Conservation (phyloP, 257 asterid species). For the Leonotis leonurus region DNA sequence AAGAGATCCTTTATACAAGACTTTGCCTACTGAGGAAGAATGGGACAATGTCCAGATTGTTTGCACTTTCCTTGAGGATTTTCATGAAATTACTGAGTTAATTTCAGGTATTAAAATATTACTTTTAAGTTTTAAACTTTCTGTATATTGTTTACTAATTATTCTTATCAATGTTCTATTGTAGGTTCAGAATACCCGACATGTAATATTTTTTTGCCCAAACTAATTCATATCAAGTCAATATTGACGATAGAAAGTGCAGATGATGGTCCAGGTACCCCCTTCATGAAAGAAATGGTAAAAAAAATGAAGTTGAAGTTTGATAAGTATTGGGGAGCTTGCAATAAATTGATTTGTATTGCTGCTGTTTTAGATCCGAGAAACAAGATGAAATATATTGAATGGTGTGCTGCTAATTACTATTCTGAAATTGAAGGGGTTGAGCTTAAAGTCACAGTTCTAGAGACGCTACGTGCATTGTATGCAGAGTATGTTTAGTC, state of each 20-base stretch:
- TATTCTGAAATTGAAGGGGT: neutral
- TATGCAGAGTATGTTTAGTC: neutral
- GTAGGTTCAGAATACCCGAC: neutral
- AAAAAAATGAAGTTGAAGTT: neutral
- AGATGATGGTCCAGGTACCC: neutral
- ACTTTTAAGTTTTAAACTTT: neutral
- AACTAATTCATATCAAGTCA: neutral
- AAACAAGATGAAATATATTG: neutral
- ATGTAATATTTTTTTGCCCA: neutral
- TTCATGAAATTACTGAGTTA: neutral
- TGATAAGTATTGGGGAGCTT: neutral
- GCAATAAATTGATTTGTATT: neutral
- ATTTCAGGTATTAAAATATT: neutral
- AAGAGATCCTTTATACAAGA: neutral
- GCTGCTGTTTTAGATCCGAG: neutral
- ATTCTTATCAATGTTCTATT: neutral
- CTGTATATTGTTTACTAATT: neutral
- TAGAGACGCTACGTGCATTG: neutral
- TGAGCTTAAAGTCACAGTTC: neutral
- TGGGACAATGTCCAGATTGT: neutral
- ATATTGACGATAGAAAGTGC: neutral
- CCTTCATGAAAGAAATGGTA: neutral
- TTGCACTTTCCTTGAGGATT: neutral
- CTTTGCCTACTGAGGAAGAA: neutral
- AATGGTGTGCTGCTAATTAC: neutral